phyloP scores from a whole-genome alignment of 140 eudicot genomes.

The Oenanthe javanica region DNA sequence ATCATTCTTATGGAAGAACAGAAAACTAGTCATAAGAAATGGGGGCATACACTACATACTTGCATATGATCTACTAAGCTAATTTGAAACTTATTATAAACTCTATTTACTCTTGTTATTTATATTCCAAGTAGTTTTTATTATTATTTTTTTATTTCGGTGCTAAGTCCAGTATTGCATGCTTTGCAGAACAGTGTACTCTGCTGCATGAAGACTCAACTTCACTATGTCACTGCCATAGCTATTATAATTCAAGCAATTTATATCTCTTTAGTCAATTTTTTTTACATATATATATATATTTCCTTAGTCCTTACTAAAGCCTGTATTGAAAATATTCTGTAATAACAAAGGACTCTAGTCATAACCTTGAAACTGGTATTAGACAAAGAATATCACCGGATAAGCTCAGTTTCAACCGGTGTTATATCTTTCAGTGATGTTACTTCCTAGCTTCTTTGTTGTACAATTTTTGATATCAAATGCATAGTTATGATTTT shows the following conservation, averaged over 20 bases:
- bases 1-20: too few species aligned
- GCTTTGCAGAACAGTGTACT: background rate
- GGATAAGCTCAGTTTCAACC: background rate
- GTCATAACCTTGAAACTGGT: background rate
- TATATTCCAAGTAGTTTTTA: background rate
- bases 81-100: background rate
- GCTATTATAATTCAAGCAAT: background rate
- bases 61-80: background rate
- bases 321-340: background rate
- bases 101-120: background rate
- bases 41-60: background rate
- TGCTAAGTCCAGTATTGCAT: background rate
- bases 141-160: background rate
- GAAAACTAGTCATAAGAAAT: background rate
- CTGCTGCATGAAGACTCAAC: background rate
- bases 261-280: background rate
- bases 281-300: background rate
- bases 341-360: background rate
- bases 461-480: background rate
- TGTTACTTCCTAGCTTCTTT: background rate
- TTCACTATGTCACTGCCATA: background rate
- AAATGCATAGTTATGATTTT: background rate
- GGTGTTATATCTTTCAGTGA: background rate
- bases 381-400: background rate
- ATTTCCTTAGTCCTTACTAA: background rate